Evolutionary conservation across 495 filamentous ascomycete species (phyloP).

Genomic region (Pseudomonodictys pantanalensis): DNA sequence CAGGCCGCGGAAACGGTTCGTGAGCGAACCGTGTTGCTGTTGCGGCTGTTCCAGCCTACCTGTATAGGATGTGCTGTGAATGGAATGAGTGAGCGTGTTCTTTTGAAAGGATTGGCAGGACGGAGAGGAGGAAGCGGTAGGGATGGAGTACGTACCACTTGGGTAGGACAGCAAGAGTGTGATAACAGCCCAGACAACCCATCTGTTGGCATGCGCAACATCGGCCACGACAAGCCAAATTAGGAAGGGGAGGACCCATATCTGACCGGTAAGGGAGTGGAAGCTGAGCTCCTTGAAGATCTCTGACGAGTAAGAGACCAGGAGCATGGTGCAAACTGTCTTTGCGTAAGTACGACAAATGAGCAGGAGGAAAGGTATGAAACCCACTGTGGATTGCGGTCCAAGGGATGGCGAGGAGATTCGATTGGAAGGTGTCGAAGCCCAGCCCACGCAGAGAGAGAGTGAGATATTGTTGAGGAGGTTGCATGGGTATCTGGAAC

Average conservation of each 20-base stretch:
- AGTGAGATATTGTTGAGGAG: conserved; percentile 59
- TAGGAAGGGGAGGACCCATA: conserved; percentile 48
- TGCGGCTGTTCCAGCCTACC: conserved; percentile 32
- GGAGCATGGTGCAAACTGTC: conserved; percentile 18
- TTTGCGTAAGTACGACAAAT: background rate
- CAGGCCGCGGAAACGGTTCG: conserved; percentile 40
- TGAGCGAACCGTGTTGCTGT: conserved; percentile 27
- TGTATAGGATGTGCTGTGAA: conserved; percentile 33
- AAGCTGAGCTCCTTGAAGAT: conserved; percentile 15
- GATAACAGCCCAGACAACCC: conserved; percentile 56
- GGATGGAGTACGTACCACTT: conserved; percentile 50
- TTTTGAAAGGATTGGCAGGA: background rate
- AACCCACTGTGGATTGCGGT: conserved; percentile 21
- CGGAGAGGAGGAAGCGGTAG: background rate
- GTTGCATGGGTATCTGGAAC: conserved; percentile 54
- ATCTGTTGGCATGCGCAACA: conserved; percentile 47
- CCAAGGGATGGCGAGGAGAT: conserved; percentile 63
- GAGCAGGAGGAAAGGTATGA: background rate
- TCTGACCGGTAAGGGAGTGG: conserved; percentile 9
- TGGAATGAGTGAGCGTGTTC: conserved; percentile 14
- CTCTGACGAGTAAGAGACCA: conserved; percentile 16
- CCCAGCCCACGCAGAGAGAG: conserved; percentile 58
- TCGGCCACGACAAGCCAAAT: conserved; percentile 53
- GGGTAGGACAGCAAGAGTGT: conserved; percentile 58
- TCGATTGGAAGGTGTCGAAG: conserved; percentile 66